A percentile compares a stretch with the other conserved stretches of the same genome.
phyloP scores from a whole-genome alignment of 1,284 basidiomycete genomes.

The Ganoderma multipileum region DNA sequence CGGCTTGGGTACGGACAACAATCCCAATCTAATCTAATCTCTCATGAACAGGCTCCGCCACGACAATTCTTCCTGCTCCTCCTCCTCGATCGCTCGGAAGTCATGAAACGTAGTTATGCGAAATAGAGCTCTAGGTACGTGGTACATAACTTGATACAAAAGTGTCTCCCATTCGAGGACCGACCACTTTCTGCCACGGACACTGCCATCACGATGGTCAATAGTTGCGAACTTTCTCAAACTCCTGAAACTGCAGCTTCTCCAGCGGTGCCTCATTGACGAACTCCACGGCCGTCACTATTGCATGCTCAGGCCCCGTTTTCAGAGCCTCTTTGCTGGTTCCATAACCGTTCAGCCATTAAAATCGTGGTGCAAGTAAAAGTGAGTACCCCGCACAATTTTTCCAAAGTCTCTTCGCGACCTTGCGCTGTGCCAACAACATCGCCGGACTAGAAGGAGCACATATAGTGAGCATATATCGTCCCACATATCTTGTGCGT shows the following conservation, averaged over 20 bases:
- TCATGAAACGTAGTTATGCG: no score
- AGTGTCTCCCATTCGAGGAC: no score
- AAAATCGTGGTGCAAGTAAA: background rate
- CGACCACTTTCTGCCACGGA: no score
- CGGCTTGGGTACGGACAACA: background rate
- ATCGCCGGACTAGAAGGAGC: conserved; percentile 31
- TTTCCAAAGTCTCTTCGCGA: conserved; percentile 27
- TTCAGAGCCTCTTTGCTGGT: conserved; percentile 34
- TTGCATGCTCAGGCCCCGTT: conserved; percentile 34
- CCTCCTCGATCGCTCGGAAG: no score
- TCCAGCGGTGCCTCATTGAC: conserved; percentile 32
- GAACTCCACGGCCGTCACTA: conserved; percentile 33
- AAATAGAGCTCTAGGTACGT: no score
- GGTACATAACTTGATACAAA: no score
- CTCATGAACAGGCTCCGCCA: no score
- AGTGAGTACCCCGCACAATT: conserved; percentile 31
- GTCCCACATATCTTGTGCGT: background rate
- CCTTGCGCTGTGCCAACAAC: conserved; percentile 41
- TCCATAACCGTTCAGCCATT: background rate
- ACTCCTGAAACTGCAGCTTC: conserved; percentile 32
- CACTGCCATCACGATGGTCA: background rate
- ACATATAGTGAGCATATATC: background rate
- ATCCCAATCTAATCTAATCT: conserved; percentile 16
- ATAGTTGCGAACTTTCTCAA: conserved; percentile 30
- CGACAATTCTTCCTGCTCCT: no score